phyloP scores from a whole-genome alignment of 2,329 filamentous ascomycete species.

The Pseudogymnoascus sp. region DNA sequence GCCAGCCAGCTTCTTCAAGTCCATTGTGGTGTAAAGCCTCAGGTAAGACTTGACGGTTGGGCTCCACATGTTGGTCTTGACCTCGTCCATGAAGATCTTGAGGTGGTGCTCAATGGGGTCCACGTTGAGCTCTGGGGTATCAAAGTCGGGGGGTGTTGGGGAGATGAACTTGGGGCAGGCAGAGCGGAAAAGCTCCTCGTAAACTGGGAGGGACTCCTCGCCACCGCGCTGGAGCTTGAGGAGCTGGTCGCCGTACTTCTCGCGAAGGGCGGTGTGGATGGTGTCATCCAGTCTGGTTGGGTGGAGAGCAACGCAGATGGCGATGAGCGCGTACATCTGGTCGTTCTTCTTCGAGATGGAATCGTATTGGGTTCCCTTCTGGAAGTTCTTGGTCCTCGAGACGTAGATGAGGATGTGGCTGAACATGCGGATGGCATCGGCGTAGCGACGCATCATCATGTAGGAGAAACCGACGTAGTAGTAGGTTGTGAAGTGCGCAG shows the following conservation, averaged over 20 bases:
- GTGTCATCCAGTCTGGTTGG: conserved; percentile 96
- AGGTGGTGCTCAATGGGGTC: conserved; percentile 97
- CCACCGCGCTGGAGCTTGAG: conserved; percentile 93
- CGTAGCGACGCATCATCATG: conserved; percentile 99
- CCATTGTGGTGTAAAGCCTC: conserved; percentile 99
- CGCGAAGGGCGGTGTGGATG: conserved; percentile 92
- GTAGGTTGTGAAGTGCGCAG: conserved; percentile 98
- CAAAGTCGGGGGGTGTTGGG: conserved; percentile 93
- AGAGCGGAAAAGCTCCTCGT: conserved; percentile 94
- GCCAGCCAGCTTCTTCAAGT: conserved; percentile 92
- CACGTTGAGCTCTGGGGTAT: conserved; percentile 90
- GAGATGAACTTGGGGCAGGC: conserved; percentile 99
- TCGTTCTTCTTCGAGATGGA: conserved; percentile 99
- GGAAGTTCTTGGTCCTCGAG: conserved; percentile 98
- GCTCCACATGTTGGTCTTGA: conserved; percentile 98
- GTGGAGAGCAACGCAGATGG: conserved; percentile 97
- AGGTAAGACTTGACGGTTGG: conserved; percentile 98
- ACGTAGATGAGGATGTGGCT: conserved; percentile 99
- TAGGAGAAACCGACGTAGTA: conserved; percentile 99
- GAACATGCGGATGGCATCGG: conserved; percentile 99
- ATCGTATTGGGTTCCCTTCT: conserved; percentile 97
- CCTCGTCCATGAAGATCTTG: conserved; percentile 97
- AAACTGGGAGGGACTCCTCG: conserved; percentile 89
- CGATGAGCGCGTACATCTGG: conserved; percentile 98
- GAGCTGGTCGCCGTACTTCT: conserved; percentile 99